A percentile compares a stretch with the other conserved stretches of the same genome.
Conservation (phyloP, 208 protist species). For the Angomonas desouzai region DNA sequence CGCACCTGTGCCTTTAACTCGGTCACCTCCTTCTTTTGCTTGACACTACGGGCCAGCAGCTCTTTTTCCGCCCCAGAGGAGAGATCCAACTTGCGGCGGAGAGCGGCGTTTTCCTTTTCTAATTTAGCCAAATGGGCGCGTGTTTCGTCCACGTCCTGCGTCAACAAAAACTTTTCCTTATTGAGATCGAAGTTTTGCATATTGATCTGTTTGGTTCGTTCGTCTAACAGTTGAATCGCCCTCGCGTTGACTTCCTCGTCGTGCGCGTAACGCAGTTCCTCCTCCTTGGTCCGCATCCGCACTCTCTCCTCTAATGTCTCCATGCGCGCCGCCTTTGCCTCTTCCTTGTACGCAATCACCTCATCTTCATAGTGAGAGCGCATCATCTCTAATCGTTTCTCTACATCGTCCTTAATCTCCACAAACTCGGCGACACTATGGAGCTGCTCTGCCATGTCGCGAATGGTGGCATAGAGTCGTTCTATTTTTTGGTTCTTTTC, state of each 20-base stretch:
- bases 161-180: slow-evolving; percentile 61
- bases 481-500: slow-evolving; percentile 15
- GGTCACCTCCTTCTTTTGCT: slow-evolving; percentile 47
- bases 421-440: slow-evolving; percentile 47
- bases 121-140: slow-evolving; percentile 21
- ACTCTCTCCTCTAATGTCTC: slow-evolving; percentile 80
- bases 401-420: slow-evolving; percentile 40
- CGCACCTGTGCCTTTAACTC: slow-evolving; percentile 48
- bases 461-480: slow-evolving; percentile 48
- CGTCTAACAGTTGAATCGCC: slow-evolving; percentile 60
- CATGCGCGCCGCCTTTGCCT: slow-evolving; percentile 29
- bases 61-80: slow-evolving; percentile 32
- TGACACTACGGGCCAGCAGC: slow-evolving; percentile 37
- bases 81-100: slow-evolving; percentile 49
- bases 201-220: slow-evolving; percentile 60
- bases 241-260: slow-evolving; percentile 47
- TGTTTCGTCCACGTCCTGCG: slow-evolving; percentile 31
- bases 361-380: slow-evolving; percentile 25
- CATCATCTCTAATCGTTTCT: slow-evolving; percentile 45
- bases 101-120: slow-evolving; percentile 31
- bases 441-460: slow-evolving; percentile 51
- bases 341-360: slow-evolving; percentile 19
- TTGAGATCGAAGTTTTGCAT: slow-evolving; percentile 70
- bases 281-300: slow-evolving; percentile 49
- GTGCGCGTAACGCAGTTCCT: slow-evolving; percentile 31